These are phyloP conservation scores for Fremontodendron californicum DNA, from an alignment of 345 rosid genomes.

Conservation along the genomic window DNA sequence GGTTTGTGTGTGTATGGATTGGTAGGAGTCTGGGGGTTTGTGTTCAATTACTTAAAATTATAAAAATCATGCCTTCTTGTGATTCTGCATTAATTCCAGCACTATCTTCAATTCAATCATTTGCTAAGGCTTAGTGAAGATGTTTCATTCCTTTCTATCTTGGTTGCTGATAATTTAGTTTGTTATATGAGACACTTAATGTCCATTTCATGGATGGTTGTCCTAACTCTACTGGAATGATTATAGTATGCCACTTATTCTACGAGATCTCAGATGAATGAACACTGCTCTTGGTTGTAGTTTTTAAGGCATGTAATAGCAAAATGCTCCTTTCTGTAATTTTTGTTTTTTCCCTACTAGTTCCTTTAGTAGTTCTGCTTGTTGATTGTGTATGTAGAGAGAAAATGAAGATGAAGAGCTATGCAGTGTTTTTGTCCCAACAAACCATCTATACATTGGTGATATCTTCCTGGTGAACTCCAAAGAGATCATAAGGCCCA, in stretches of 20 bases:
- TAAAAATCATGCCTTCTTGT: neutral
- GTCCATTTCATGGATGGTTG: neutral
- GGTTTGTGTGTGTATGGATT: neutral
- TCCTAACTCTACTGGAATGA: neutral
- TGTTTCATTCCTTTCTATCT: neutral
- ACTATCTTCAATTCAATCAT: neutral
- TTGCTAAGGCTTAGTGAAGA: neutral
- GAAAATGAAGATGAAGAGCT: constrained; percentile 67
- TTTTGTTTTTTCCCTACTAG: neutral
- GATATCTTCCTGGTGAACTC: constrained; percentile 64
- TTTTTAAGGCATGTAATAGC: neutral
- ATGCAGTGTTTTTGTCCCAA: constrained; percentile 68
- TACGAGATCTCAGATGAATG: neutral
- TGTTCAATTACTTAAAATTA: neutral
- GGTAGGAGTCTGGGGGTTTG: neutral
- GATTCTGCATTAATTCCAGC: neutral
- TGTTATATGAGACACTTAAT: neutral
- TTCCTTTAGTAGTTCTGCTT: constrained; percentile 5
- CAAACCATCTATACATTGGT: constrained; percentile 64
- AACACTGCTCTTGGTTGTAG: neutral
- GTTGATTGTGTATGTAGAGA: constrained; percentile 33
- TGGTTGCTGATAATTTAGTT: neutral
- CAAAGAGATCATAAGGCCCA: constrained; percentile 59
- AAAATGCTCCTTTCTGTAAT: neutral
- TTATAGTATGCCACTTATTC: neutral